phyloP scores from a whole-genome alignment of 2,329 filamentous ascomycete genomes.

The Sporothrix brunneoviolacea region DNA sequence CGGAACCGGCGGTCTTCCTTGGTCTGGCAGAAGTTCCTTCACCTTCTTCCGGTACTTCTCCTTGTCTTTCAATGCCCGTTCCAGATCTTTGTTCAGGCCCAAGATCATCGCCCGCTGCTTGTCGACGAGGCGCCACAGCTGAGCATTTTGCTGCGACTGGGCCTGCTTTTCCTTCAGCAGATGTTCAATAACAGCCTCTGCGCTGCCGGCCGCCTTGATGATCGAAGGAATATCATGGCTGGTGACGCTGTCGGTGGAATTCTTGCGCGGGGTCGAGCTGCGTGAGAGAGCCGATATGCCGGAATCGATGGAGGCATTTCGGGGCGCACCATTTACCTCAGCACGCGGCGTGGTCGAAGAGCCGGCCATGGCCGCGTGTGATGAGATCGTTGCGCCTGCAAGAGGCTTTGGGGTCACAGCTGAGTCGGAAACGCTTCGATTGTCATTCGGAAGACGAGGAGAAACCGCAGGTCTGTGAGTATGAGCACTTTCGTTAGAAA shows the following conservation, averaged over 20 bases:
- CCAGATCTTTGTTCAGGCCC: constrained; percentile 89
- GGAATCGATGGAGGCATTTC: constrained; percentile 88
- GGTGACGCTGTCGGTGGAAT: constrained; percentile 49
- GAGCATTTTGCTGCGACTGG: constrained; percentile 79
- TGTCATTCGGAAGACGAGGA: constrained; percentile 41
- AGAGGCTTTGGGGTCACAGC: constrained; percentile 36
- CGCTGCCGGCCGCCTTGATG: constrained; percentile 77
- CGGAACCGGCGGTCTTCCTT: constrained; percentile 17
- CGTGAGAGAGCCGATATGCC: constrained; percentile 73
- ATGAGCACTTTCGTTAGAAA: constrained; percentile 14
- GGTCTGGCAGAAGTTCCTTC: constrained; percentile 59
- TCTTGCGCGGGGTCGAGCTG: constrained; percentile 51
- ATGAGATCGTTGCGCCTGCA: constrained; percentile 32
- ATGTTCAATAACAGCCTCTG: constrained; percentile 82
- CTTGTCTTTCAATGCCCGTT: constrained; percentile 86
- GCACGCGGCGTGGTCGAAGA: constrained; percentile 35
- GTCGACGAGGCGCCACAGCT: constrained; percentile 92
- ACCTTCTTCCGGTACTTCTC: constrained; percentile 87
- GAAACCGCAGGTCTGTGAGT: constrained; percentile 23
- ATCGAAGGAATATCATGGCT: constrained; percentile 71
- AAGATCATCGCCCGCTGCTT: constrained; percentile 93
- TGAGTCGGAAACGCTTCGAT: constrained; percentile 38
- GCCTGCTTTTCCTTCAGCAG: constrained; percentile 87
- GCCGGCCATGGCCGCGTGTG: constrained; percentile 42
- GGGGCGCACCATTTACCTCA: constrained; percentile 42